Evolutionary conservation across 2,329 filamentous ascomycete species (phyloP), one percentile per base, ranked within the genome.

Genomic region (Claviceps fusiformis): DNA sequence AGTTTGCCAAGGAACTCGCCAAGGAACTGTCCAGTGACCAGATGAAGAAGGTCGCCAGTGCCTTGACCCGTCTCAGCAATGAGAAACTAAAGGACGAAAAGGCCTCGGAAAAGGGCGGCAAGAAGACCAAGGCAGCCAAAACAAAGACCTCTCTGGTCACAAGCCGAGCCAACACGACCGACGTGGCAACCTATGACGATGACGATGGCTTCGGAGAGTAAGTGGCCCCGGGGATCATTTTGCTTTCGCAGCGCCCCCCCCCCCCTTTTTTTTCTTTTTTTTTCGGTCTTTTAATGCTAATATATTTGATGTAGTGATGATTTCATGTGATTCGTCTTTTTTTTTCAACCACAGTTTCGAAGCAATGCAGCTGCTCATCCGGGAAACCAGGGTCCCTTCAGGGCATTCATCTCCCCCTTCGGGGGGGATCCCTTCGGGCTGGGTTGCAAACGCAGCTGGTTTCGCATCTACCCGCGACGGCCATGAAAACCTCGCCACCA

Each of bases 31-130:
- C 87, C 15, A 95, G 89, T 68, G 86, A 93, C 56, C 90, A 97
- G 74, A 91, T 97, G 73, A 96, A 97, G 81, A 97, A 97, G 79
- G 82, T 95, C 61, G 82, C 89, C 13, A 95, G 87, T 70, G 80
- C 81, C 5, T 73, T 98, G 65, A 95, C 91, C n/a, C 86, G 90
- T 5, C 79, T 95, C 55, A 81, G 89, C 68, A 98, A 98, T 69
- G 93, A 97, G 81, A 96, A 95, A 80, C 86, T 97, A 86, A 95
- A 90, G 77, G 91, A 96, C 71, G 93, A 98, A 80, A 96, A 97
- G 80, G 84, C 86, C 4, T 82, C 88, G 3, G 89, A 95, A 61
- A 96, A 95, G 78, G 85, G 88, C 54, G 88, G 86, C 65, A 98
- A 97, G 87, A 98, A 97, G 83, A 83, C 78, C 63, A 97, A 97